Percentiles rank a stretch among this genome's conserved stretches.
Evolutionary conservation across 1,284 basidiomycete species (phyloP).

Genomic region (Austroboletus niveus): DNA sequence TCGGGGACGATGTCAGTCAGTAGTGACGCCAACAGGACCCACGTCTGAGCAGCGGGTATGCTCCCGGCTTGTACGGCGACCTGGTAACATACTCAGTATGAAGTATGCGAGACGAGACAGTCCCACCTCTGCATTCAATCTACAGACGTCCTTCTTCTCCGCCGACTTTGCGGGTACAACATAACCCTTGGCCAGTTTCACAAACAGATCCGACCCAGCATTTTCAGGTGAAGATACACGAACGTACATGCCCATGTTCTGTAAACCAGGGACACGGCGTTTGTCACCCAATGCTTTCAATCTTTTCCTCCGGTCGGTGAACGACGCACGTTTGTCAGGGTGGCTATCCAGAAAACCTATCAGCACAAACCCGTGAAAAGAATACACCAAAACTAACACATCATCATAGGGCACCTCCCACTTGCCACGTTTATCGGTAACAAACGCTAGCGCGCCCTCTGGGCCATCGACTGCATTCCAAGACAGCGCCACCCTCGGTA

Average conservation of each 20-base stretch:
- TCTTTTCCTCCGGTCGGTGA: conserved; percentile 37
- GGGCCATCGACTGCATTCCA: conserved; percentile 54
- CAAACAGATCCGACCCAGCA: conserved; percentile 48
- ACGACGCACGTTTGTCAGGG: conserved; percentile 43
- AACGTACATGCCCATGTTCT: conserved; percentile 54
- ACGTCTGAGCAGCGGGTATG: conserved; percentile 63
- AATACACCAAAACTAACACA: conserved; percentile 50
- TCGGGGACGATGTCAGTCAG: conserved; percentile 49
- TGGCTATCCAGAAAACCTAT: conserved; percentile 37
- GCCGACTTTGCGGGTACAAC: conserved; percentile 51
- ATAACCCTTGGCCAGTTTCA: conserved; percentile 66
- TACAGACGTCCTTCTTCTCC: conserved; percentile 39
- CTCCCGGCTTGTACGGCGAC: conserved; percentile 61
- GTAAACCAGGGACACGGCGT: conserved; percentile 45
- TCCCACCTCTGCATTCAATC: conserved; percentile 56
- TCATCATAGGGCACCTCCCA: conserved; percentile 87
- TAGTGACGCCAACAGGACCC: conserved; percentile 64
- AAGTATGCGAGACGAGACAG: neutral
- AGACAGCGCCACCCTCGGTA: conserved; percentile 64
- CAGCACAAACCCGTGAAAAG: neutral
- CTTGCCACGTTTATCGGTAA: conserved; percentile 51
- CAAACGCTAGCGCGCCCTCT: conserved; percentile 66
- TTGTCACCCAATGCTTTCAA: conserved; percentile 55
- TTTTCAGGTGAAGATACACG: conserved; percentile 17
- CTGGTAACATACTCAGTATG: conserved; percentile 32